phyloP scores from a whole-genome alignment of 176 grass and related monocot genomes.

The Aegilops tauschii region DNA sequence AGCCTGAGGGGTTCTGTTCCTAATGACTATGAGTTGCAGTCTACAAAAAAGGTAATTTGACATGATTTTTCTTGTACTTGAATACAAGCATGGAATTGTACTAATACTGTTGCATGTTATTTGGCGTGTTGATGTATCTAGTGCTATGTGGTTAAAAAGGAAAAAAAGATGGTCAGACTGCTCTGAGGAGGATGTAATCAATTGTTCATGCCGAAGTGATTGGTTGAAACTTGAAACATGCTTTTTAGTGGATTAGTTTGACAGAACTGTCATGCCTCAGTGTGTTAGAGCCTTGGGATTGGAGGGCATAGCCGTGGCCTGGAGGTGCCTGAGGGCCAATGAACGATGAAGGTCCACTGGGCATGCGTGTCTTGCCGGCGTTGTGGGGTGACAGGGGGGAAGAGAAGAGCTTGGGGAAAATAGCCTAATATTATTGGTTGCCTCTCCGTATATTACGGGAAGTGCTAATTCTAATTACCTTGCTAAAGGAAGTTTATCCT shows the following conservation, averaged over 20 bases:
- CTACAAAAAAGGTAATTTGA: slow-evolving; percentile 71
- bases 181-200: not conserved
- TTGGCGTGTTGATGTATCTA: not conserved
- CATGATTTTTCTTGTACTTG: not conserved
- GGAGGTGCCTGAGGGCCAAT: not conserved
- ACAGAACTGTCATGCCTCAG: not conserved
- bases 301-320: not conserved
- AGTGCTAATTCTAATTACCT: not conserved
- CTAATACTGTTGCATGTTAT: not conserved
- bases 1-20: slow-evolving; percentile 64
- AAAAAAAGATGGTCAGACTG: not conserved
- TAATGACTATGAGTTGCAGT: slow-evolving; percentile 76
- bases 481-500: not conserved
- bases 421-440: not conserved
- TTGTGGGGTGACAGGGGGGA: not conserved
- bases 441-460: not conserved
- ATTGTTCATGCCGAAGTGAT: not conserved
- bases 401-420: not conserved
- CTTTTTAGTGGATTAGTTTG: not conserved
- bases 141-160: not conserved
- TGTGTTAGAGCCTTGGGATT: not conserved
- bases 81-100: slow-evolving; percentile 19
- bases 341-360: not conserved
- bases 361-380: not conserved
- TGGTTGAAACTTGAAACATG: slow-evolving; percentile 13